Conservation (phyloP, 2,329 filamentous ascomycete species). For the Pseudomassariella vexata region DNA sequence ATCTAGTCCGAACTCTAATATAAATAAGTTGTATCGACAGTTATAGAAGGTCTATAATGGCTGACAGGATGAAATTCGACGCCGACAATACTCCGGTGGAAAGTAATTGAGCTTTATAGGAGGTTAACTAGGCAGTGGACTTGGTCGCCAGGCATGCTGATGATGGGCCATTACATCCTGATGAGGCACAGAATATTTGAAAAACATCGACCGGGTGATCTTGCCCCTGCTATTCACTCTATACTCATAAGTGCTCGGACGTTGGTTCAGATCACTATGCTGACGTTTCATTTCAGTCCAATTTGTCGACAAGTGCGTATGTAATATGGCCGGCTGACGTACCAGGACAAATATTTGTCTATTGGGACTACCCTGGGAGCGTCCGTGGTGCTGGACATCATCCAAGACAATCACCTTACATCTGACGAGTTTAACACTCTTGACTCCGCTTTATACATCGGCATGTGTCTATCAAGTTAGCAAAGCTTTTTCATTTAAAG, state of each 20-base stretch:
- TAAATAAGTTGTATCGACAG: no score
- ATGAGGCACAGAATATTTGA: conserved; percentile 2
- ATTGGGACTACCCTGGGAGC: conserved; percentile 4
- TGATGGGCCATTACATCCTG: background rate
- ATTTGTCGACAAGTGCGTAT: conserved; percentile 5
- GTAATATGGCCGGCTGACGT: no score
- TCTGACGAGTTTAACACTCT: conserved; percentile 6
- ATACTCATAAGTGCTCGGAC: conserved; percentile 1
- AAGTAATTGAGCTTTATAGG: no score
- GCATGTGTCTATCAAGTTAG: conserved; percentile 2
- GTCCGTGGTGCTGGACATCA: conserved; percentile 5
- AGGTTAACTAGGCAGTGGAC: conserved; percentile 6
- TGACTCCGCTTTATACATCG: conserved; percentile 7
- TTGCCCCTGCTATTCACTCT: conserved; percentile 6
- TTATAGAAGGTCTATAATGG: no score
- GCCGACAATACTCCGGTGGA: no score
- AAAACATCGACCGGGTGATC: conserved; percentile 6
- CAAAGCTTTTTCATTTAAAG: background rate
- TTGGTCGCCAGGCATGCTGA: conserved; percentile 3
- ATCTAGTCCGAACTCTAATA: no score
- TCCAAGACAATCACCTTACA: conserved; percentile 6
- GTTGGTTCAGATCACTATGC: background rate
- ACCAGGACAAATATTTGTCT: background rate
- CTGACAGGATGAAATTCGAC: no score
- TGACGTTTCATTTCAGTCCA: conserved; percentile 3